Base-by-base conservation (phyloP, 345 rosid species). In the Lepidium didymum region DNA sequence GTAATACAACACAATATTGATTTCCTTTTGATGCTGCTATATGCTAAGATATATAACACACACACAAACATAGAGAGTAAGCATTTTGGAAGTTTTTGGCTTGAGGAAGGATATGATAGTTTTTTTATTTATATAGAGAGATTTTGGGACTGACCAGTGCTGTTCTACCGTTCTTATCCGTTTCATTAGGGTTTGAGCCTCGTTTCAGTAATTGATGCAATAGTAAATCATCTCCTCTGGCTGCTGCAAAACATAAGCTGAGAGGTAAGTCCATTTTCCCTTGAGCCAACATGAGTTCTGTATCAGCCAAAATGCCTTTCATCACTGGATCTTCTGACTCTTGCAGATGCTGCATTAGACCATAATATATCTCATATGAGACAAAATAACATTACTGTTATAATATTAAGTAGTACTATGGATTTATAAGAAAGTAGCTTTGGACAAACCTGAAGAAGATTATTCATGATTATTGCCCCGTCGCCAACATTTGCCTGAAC, bases 221-320 rank as follows among this genome's bases (percentile, higher is more conserved):
- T 70, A 93, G 62, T 7, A 84, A 78, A 72, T 88, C 97, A 47
- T 93, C 96, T 42, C 88, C 90, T 82, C 97, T 87, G 38, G 50
- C 67, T 13, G 97, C 90, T 2, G 98, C 97, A 64, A 88, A 87
- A 73, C 87, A 86, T 27, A 88, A 71, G 67, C 84, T 83, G 40
- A 93, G 92, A 80, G 96, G 96, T 72, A 90, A 55, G 54, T 84
- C 92, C 92, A 82, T 82, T 78, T 87, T 81, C 13, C 96, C 97
- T 23, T 75, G 83, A 77, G 92, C 86, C 69, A 93, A 71, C 87
- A 88, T 83, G 63, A 73, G 85, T 75, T 90, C 96, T 4, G 85
- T 85, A 11, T 88, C 92, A 45, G 68, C 58, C 70, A 88, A 80
- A 57, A 93, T 70, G 74, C 76, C 79, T 70, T 81, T 75, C 87